Percentiles rank a stretch among this genome's conserved stretches.
These are phyloP conservation scores for Dendrobium chrysotoxum DNA, from an alignment of 106 monocot genomes.

Conservation along the genomic window DNA sequence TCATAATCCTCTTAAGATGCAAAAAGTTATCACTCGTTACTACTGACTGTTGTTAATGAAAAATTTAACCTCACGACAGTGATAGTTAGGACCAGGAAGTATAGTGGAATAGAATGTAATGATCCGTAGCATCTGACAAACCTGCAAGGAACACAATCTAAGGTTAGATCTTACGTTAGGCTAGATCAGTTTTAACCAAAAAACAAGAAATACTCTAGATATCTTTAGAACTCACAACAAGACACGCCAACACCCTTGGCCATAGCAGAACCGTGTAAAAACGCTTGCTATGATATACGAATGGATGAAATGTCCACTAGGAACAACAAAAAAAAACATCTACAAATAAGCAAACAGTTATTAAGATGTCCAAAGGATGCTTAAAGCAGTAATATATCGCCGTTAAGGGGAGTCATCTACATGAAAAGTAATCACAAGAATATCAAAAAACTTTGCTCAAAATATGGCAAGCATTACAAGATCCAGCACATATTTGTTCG, in stretches of 20 bases:
- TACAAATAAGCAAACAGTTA: background rate
- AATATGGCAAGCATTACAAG: no score
- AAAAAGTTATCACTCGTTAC: background rate
- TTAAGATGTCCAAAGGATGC: background rate
- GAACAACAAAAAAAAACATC: conserved; percentile 8
- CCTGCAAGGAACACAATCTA: conserved; percentile 28
- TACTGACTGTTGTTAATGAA: background rate
- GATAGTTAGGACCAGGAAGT: conserved; percentile 97
- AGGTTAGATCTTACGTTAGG: background rate
- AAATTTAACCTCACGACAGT: conserved; percentile 75
- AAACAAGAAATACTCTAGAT: background rate
- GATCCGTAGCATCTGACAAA: conserved; percentile 68
- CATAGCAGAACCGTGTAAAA: conserved; percentile 83
- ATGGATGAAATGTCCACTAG: conserved; percentile 85
- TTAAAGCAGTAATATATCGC: background rate
- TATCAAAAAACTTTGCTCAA: no score
- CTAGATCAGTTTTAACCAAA: conserved; percentile 5
- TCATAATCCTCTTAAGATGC: background rate
- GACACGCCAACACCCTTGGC: conserved; percentile 74
- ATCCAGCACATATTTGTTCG: no score
- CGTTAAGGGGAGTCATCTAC: background rate
- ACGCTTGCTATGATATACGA: conserved; percentile 61
- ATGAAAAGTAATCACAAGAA: no score
- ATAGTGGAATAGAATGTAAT: conserved; percentile 96
- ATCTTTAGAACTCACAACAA: conserved; percentile 63